A percentile compares a stretch with the other conserved stretches of the same genome.
These are phyloP conservation scores for Cordyceps cicadae DNA, from an alignment of 2,329 filamentous ascomycete species.

Conservation along the genomic window DNA sequence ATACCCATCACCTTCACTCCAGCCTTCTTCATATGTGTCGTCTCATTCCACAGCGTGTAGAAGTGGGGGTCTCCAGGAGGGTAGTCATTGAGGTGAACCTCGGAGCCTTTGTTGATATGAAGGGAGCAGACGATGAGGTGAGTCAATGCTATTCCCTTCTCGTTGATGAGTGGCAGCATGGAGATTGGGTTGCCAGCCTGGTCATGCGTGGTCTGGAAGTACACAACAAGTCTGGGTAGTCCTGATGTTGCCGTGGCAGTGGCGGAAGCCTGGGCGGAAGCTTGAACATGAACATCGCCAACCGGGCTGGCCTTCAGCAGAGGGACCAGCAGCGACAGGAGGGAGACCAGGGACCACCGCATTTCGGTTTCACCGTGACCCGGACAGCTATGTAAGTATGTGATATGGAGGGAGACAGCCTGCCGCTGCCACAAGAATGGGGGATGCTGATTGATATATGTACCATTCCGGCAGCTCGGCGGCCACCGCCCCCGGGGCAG, in stretches of 20 bases:
- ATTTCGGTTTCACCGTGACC: neutral
- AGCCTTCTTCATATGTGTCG: slow-evolving; percentile 56
- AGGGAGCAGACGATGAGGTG: slow-evolving; percentile 79
- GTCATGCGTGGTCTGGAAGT: slow-evolving; percentile 44
- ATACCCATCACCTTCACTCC: slow-evolving; percentile 75
- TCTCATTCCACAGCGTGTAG: slow-evolving; percentile 67
- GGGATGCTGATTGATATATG: neutral
- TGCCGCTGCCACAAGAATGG: neutral
- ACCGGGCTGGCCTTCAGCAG: slow-evolving; percentile 8
- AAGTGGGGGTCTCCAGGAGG: slow-evolving; percentile 55
- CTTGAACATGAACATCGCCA: neutral
- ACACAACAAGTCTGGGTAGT: slow-evolving; percentile 36
- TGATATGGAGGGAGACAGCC: no score
- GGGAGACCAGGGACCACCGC: slow-evolving; percentile 4
- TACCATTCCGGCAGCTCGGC: neutral
- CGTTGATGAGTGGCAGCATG: slow-evolving; percentile 38
- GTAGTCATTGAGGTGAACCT: slow-evolving; percentile 70
- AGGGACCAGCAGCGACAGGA: slow-evolving; percentile 6
- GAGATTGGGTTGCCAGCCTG: slow-evolving; percentile 34
- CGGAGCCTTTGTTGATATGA: slow-evolving; percentile 61
- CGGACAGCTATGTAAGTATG: neutral
- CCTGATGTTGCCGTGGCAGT: slow-evolving; percentile 12
- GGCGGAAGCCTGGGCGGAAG: neutral
- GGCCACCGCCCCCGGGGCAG: neutral
- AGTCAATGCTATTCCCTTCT: slow-evolving; percentile 43